Percentiles rank a stretch among this genome's conserved stretches.
Evolutionary conservation across 2,329 filamentous ascomycete genomes (phyloP).

Genomic region (Fusarium anguioides): DNA sequence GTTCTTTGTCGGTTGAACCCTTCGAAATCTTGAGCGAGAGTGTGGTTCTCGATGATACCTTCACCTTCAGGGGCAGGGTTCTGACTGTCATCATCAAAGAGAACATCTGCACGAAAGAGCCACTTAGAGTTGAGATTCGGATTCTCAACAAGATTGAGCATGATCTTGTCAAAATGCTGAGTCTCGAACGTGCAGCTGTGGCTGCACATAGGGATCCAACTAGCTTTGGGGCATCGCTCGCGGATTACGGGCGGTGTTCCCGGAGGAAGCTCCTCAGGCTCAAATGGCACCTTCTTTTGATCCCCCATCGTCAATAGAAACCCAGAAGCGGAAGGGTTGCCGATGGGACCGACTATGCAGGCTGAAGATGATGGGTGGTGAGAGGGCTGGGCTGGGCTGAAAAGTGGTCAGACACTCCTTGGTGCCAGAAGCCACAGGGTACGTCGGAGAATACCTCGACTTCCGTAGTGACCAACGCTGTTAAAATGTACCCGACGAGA

Average conservation of each 20-base stretch:
- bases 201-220: conserved; percentile 66
- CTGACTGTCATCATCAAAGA: conserved; percentile 54
- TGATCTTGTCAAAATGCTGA: conserved; percentile 71
- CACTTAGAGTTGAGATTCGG: conserved; percentile 83
- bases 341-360: conserved; percentile 10
- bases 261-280: conserved; percentile 46
- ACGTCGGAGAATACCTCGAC: neutral
- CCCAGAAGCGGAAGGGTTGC: neutral
- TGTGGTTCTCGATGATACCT: neutral
- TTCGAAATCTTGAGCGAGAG: conserved; percentile 25
- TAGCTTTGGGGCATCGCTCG: conserved; percentile 36
- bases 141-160: conserved; percentile 80
- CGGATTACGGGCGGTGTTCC: conserved; percentile 45
- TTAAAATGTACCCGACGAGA: neutral
- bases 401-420: conserved; percentile 16
- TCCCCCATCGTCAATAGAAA: conserved; percentile 28
- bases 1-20: conserved; percentile 64
- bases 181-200: conserved; percentile 72
- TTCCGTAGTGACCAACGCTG: neutral
- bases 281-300: conserved; percentile 42
- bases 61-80: neutral
- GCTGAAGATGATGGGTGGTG: neutral
- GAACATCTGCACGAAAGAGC: conserved; percentile 82
- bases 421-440: neutral
- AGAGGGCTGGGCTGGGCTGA: neutral